A percentile compares a stretch with the other conserved stretches of the same genome.
Conservation (phyloP, 495 filamentous ascomycete species). For the Aspergillus taichungensis region DNA sequence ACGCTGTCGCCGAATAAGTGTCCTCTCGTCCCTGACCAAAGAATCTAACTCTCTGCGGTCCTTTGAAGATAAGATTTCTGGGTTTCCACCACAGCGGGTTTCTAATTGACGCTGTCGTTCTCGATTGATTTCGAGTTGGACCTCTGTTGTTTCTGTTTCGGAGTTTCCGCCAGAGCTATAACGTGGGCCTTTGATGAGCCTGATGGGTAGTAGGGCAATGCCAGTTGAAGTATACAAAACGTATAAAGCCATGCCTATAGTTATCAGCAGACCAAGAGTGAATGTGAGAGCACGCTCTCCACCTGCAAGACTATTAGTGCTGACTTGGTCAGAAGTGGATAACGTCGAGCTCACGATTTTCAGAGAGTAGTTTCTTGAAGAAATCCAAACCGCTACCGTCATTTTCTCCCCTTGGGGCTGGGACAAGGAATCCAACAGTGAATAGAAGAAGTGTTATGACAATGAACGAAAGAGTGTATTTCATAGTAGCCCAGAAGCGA, state of each 20-base stretch:
- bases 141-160: conserved; percentile 60
- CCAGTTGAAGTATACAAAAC: conserved; percentile 82
- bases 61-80: conserved; percentile 66
- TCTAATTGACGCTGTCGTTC: conserved; percentile 89
- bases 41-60: conserved; percentile 83
- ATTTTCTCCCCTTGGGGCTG: conserved; percentile 51
- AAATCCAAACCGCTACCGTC: conserved; percentile 72
- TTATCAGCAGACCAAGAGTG: conserved; percentile 73
- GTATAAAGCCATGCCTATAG: conserved; percentile 76
- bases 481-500: conserved; percentile 72
- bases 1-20: conserved; percentile 80
- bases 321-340: neutral
- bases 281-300: conserved; percentile 91
- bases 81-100: conserved; percentile 68
- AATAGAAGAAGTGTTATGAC: conserved; percentile 73
- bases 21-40: conserved; percentile 81
- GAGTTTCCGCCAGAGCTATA: conserved; percentile 61
- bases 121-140: conserved; percentile 74
- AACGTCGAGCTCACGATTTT: conserved; percentile 55
- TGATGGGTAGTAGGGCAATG: conserved; percentile 78
- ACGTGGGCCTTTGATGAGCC: conserved; percentile 77
- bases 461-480: conserved; percentile 84
- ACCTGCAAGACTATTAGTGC: conserved; percentile 34
- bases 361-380: conserved; percentile 73
- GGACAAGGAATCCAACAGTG: conserved; percentile 87